These are phyloP conservation scores for Urostyla sp. DNA, from an alignment of 73 alveolate species.

Conservation along the genomic window DNA sequence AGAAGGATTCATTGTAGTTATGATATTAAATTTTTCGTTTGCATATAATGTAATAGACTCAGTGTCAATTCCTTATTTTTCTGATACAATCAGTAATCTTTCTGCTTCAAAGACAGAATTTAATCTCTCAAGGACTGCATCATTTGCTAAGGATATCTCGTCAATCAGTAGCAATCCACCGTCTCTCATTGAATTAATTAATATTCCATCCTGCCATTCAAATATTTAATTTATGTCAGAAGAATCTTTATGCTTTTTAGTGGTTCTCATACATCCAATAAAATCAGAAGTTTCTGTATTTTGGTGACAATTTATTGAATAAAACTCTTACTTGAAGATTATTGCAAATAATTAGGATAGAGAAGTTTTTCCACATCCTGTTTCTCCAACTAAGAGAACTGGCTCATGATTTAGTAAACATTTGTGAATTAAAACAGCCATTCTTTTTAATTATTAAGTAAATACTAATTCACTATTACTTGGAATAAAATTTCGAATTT, in stretches of 20 bases:
- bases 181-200: constrained; percentile 94
- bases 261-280: constrained; percentile 92
- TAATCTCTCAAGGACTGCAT: constrained; percentile 98
- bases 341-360: constrained; percentile 86
- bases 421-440: constrained; percentile 95
- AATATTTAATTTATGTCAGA: constrained; percentile 66
- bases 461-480: neutral
- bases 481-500: neutral
- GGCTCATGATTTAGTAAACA: constrained; percentile 96
- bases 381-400: constrained; percentile 98
- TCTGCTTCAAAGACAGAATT: constrained; percentile 98
- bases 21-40: constrained; percentile 85
- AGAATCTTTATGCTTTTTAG: constrained; percentile 55
- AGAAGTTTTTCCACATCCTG: constrained; percentile 99
- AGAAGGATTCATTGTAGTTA: constrained; percentile 99
- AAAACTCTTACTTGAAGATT: constrained; percentile 73
- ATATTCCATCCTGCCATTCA: constrained; percentile 99
- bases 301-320: constrained; percentile 97
- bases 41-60: constrained; percentile 85
- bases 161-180: constrained; percentile 98
- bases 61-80: constrained; percentile 83
- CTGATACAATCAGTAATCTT: constrained; percentile 93
- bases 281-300: constrained; percentile 99
- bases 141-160: constrained; percentile 99
- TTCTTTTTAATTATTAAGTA: constrained; percentile 89